Evolutionary conservation across 192 early-diverging fungal genomes (phyloP).

Genomic region (Linnemannia schmuckeri): DNA sequence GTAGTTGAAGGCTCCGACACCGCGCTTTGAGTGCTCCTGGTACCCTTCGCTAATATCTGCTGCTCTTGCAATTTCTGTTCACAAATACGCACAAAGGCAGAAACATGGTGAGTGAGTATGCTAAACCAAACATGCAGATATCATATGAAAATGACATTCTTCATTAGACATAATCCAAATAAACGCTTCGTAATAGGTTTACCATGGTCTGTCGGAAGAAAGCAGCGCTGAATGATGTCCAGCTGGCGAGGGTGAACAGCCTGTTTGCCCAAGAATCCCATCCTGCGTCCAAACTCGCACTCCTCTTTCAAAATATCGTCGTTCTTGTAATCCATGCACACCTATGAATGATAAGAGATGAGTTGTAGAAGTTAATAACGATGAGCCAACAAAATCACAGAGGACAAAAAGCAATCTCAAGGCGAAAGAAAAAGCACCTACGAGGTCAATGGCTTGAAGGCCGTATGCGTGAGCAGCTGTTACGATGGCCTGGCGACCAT

Average conservation of each 20-base stretch:
- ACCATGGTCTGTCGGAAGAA: slow-evolving; percentile 80
- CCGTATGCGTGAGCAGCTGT: slow-evolving; percentile 86
- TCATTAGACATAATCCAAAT: not conserved
- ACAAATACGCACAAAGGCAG: not conserved
- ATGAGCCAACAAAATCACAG: not conserved
- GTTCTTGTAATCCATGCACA: slow-evolving; percentile 91
- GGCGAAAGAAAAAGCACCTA: slow-evolving; percentile 24
- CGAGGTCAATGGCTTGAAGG: slow-evolving; percentile 94
- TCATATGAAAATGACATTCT: not conserved
- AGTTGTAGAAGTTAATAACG: not conserved
- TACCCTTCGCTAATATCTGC: slow-evolving; percentile 80
- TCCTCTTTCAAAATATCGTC: slow-evolving; percentile 79
- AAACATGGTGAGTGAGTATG: not conserved
- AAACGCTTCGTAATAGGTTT: not conserved
- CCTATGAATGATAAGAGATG: slow-evolving; percentile 40
- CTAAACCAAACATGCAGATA: not conserved
- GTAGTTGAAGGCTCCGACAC: slow-evolving; percentile 91
- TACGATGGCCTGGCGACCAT: slow-evolving; percentile 82
- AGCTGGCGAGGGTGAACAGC: slow-evolving; percentile 94
- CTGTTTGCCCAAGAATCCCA: slow-evolving; percentile 98
- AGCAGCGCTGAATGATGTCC: slow-evolving; percentile 82
- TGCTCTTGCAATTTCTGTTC: slow-evolving; percentile 73
- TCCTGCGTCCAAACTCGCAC: slow-evolving; percentile 85
- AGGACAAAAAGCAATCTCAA: not conserved
- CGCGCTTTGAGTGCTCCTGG: slow-evolving; percentile 71